Evolutionary conservation across 805 yeast genomes (phyloP).

Genomic region (Nakazawaea ishiwadae): DNA sequence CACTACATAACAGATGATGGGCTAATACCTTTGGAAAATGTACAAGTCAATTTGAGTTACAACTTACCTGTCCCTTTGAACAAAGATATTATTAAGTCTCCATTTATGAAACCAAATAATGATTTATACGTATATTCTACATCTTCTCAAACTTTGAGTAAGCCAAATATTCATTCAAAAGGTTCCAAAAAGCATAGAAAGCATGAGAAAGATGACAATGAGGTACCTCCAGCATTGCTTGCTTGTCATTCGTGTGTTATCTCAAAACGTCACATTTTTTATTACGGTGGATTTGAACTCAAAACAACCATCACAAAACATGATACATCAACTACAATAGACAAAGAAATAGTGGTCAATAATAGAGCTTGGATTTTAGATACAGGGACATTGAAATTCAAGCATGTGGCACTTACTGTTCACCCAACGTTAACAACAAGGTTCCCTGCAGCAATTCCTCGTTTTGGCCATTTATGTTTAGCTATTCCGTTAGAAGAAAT

Average conservation of each 20-base stretch:
- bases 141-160: slow-evolving; percentile 32
- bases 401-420: slow-evolving; percentile 33
- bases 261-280: slow-evolving; percentile 52
- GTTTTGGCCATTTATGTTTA: slow-evolving; percentile 26
- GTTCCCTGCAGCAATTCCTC: slow-evolving; percentile 23
- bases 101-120: slow-evolving; percentile 35
- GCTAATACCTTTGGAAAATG: slow-evolving; percentile 26
- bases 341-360: slow-evolving; percentile 43
- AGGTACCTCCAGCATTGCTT: slow-evolving; percentile 48
- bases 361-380: slow-evolving; percentile 59
- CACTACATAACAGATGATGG: slow-evolving; percentile 26
- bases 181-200: slow-evolving; percentile 16
- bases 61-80: slow-evolving; percentile 44
- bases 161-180: slow-evolving; percentile 21
- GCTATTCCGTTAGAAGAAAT: slow-evolving; percentile 25
- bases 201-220: slow-evolving; percentile 22
- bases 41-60: slow-evolving; percentile 24
- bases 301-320: slow-evolving; percentile 26
- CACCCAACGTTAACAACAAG: slow-evolving; percentile 24
- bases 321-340: slow-evolving; percentile 16
- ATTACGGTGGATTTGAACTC: slow-evolving; percentile 66
- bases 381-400: slow-evolving; percentile 40
- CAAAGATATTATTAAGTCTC: slow-evolving; percentile 34
- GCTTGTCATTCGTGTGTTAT: slow-evolving; percentile 44
- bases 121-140: slow-evolving; percentile 32